These are phyloP conservation scores for Solanum tacnaense DNA, from an alignment of 257 asterid genomes.

Conservation along the genomic window DNA sequence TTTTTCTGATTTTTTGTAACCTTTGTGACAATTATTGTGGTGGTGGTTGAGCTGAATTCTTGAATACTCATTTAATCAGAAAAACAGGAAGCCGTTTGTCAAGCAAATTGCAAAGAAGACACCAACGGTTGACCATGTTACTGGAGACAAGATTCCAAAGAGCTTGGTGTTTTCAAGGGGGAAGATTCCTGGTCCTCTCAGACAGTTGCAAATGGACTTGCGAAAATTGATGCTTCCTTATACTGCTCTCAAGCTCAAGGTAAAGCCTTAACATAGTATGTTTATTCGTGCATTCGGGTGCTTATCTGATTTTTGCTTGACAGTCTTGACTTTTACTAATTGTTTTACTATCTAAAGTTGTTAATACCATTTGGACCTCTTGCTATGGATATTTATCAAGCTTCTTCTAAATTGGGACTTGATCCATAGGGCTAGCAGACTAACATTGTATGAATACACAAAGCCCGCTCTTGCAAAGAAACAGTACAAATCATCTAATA, in stretches of 20 bases:
- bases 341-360: not conserved
- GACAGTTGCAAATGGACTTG: conserved; percentile 70
- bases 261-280: not conserved
- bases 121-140: conserved; percentile 67
- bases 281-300: not conserved
- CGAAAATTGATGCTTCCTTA: conserved; percentile 90
- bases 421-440: not conserved
- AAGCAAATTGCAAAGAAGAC: conserved; percentile 43
- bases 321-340: not conserved
- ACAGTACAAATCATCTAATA: not conserved
- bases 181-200: conserved; percentile 67
- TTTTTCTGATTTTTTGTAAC: not conserved
- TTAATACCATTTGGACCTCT: not conserved
- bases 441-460: not conserved
- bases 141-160: conserved; percentile 83
- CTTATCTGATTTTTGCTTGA: not conserved
- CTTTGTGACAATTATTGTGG: not conserved
- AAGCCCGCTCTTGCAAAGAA: not conserved
- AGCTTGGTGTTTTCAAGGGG: conserved; percentile 82
- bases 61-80: conserved; percentile 11
- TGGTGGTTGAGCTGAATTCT: not conserved
- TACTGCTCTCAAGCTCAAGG: conserved; percentile 94
- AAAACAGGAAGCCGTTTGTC: conserved; percentile 53
- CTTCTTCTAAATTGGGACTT: not conserved
- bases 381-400: not conserved